phyloP scores from a whole-genome alignment of 139 green algal genomes.

The Yamagishiella unicocca region DNA sequence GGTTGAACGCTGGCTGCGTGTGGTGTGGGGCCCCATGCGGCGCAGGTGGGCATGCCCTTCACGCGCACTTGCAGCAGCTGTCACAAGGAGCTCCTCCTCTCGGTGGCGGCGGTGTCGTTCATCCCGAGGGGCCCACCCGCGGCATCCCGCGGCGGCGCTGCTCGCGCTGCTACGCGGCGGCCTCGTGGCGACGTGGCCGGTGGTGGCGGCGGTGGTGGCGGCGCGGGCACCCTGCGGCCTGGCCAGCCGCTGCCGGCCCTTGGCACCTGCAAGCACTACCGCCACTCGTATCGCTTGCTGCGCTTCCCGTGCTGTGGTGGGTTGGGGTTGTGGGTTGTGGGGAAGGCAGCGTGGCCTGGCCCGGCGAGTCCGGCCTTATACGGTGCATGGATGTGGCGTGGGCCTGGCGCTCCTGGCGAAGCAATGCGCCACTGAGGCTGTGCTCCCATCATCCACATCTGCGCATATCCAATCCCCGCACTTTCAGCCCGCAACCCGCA shows the following conservation, averaged over 20 bases:
- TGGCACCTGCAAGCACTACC: conserved; percentile 84
- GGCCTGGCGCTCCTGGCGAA: no score
- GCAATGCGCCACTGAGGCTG: no score
- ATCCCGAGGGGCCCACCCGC: conserved; percentile 35
- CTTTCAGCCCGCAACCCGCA: no score
- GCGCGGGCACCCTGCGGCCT: conserved; percentile 20
- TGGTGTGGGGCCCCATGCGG: no score
- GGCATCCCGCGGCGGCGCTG: background rate
- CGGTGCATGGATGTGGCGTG: no score
- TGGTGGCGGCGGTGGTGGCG: conserved; percentile 12
- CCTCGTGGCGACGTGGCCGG: background rate
- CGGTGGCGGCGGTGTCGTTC: conserved; percentile 48
- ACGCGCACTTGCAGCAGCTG: conserved; percentile 54
- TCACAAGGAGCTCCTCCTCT: conserved; percentile 49
- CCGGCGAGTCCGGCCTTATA: no score
- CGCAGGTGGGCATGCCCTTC: conserved; percentile 53
- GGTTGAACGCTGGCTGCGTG: no score
- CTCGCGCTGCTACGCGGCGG: background rate
- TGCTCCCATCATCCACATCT: no score
- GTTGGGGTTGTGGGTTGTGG: background rate
- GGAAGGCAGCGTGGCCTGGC: no score
- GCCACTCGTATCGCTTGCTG: conserved; percentile 81
- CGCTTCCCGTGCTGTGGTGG: conserved; percentile 84
- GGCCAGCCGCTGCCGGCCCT: conserved; percentile 70
- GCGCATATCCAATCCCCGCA: no score